Evolutionary conservation across 2,329 filamentous ascomycete species (phyloP).

Genomic region (Monosporascus sp.): DNA sequence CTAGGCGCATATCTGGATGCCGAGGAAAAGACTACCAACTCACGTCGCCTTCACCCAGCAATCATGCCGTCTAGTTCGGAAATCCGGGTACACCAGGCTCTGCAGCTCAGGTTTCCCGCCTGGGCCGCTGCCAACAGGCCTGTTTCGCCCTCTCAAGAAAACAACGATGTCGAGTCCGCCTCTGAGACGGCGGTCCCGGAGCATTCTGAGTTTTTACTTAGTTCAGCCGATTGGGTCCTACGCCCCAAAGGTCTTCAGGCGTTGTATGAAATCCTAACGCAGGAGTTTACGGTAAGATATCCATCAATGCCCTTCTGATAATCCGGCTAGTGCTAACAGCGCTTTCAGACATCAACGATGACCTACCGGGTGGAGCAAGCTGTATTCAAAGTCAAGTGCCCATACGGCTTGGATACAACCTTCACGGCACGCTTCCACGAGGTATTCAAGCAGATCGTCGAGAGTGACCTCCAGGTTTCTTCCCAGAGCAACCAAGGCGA

Average conservation of each 20-base stretch:
- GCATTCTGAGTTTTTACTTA: slow-evolving; percentile 12
- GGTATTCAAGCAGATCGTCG: no score
- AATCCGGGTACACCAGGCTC: not conserved
- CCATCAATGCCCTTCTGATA: not conserved
- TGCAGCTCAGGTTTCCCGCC: slow-evolving; percentile 2
- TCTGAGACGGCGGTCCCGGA: not conserved
- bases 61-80: not conserved
- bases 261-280: slow-evolving; percentile 11
- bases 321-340: not conserved
- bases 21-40: no score
- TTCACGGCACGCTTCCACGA: not conserved
- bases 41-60: not conserved
- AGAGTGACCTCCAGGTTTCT: no score
- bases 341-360: not conserved
- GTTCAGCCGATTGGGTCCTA: slow-evolving; percentile 15
- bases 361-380: not conserved
- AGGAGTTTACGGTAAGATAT: slow-evolving; percentile 7
- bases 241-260: slow-evolving; percentile 9
- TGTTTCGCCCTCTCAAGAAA: not conserved
- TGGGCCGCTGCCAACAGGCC: not conserved
- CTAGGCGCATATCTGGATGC: no score
- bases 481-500: no score
- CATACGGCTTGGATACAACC: not conserved
- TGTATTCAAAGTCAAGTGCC: not conserved
- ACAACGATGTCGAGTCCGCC: not conserved